Evolutionary conservation across 805 yeast genomes (phyloP), one percentile per base, ranked within the genome.

Genomic region (Wickerhamiella hasegawae): DNA sequence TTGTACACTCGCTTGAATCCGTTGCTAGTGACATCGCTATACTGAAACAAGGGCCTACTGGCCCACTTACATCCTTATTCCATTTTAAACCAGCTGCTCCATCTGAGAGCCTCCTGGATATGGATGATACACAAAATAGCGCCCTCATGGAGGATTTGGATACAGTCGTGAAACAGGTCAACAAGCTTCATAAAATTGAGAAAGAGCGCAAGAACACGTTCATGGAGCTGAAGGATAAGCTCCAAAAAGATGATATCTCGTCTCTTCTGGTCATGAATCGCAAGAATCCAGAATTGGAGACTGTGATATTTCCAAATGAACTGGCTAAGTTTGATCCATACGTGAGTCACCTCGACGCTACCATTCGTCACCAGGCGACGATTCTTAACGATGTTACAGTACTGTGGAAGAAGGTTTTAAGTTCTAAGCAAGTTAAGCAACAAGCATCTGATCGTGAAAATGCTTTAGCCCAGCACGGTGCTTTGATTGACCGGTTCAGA

Each of bases 241-340:
- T 80, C 23, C 90, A 76, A 47, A 63, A 66, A 11, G 97, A 87
- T 56, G 96, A 87, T 51, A 82, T 84, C 33, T 76, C 94, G 0
- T 74, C 76, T 35, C 61, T 76, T 10, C 62, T 87, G 22, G 68
- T 87, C 6, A 60, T 76, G 43, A 76, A 80, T 50, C 71, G 69
- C 40, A 65, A 69, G 30, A 67, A 65, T 26, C 59, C 71, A 4
- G 71, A 70, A 5, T 63, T 68, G 31, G 84, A 76, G 39, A 59
- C 66, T 8, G 55, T 41, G 4, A 51, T 78, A 11, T 84, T 85
- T 51, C 68, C 72, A 14, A 66, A 69, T 38, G 94, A 83, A 52
- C 58, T 87, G 42, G 69, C 65, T 33, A 87, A 87, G 54, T 87
- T 83, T 54, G 69, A 68, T 25, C 76, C 77, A 0, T 73, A 71